Conservation (phyloP, 2,329 filamentous ascomycete species). For the Lecanicillium sp. region DNA sequence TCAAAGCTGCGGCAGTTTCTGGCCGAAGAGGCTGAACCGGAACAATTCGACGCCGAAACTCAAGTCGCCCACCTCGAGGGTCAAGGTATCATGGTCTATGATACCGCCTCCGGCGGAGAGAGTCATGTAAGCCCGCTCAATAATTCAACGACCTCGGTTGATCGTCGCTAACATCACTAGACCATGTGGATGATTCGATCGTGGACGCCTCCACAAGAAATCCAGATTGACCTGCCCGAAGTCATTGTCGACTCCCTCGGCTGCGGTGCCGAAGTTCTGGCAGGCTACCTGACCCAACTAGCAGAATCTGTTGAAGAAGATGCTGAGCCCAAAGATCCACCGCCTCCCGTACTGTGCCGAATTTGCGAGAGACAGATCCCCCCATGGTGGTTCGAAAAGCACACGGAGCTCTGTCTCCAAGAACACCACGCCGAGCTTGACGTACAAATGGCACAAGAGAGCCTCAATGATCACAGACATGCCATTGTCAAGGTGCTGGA, state of each 20-base stretch:
- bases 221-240: constrained; percentile 88
- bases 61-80: constrained; percentile 74
- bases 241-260: constrained; percentile 89
- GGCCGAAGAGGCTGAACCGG: constrained; percentile 30
- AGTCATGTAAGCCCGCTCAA: constrained; percentile 65
- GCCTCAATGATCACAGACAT: constrained; percentile 83
- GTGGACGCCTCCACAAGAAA: constrained; percentile 78
- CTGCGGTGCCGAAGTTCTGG: constrained; percentile 88
- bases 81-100: constrained; percentile 97
- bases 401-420: constrained; percentile 90
- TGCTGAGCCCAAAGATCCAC: constrained; percentile 68
- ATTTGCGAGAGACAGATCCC: constrained; percentile 97
- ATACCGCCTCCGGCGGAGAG: constrained; percentile 75
- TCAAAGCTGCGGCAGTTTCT: constrained; percentile 54
- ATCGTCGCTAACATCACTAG: constrained; percentile 37
- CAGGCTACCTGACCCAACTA: constrained; percentile 83
- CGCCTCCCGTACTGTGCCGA: constrained; percentile 84
- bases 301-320: constrained; percentile 77
- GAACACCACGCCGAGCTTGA: constrained; percentile 97
- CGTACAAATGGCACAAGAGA: constrained; percentile 92
- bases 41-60: constrained; percentile 30
- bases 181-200: constrained; percentile 99
- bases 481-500: constrained; percentile 93
- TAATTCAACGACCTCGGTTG: not conserved
- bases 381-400: constrained; percentile 99